Conservation (phyloP, 2,329 filamentous ascomycete species). For the Aspergillus alliaceus region DNA sequence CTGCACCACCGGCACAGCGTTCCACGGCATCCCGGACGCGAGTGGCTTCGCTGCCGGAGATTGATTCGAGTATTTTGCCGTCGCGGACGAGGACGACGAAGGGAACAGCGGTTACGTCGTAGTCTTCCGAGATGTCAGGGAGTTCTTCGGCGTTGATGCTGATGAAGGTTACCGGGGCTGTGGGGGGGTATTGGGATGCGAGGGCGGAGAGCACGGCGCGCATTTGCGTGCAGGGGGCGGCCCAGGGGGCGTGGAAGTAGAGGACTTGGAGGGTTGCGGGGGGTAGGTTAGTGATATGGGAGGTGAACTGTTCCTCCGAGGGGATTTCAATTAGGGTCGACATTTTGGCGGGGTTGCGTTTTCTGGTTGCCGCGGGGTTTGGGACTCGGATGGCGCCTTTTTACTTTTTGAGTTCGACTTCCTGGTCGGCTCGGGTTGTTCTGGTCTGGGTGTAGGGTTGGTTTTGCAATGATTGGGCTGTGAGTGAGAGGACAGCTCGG, state of each 20-base stretch:
- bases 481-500: not conserved
- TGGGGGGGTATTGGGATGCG: slow-evolving; percentile 77
- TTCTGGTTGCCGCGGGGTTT: not conserved
- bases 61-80: slow-evolving; percentile 74
- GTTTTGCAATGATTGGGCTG: too few relatives aligned
- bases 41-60: slow-evolving; percentile 85
- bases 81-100: slow-evolving; percentile 82
- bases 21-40: slow-evolving; percentile 86
- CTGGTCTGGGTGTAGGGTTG: too few relatives aligned
- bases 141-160: slow-evolving; percentile 93
- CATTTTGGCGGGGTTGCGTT: slow-evolving; percentile 51
- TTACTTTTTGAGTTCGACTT: too few relatives aligned
- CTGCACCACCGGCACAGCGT: slow-evolving; percentile 62
- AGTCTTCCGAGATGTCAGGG: slow-evolving; percentile 84
- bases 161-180: slow-evolving; percentile 71
- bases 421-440: too few relatives aligned
- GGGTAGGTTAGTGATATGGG: slow-evolving; percentile 65
- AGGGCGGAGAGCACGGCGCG: slow-evolving; percentile 79
- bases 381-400: too few relatives aligned
- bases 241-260: slow-evolving; percentile 97
- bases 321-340: slow-evolving; percentile 76
- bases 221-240: slow-evolving; percentile 94
- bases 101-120: slow-evolving; percentile 92
- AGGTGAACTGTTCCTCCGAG: slow-evolving; percentile 70
- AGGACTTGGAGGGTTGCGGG: slow-evolving; percentile 74